Conservation (phyloP, 179 eudicot species). For the Beta corolliflora region DNA sequence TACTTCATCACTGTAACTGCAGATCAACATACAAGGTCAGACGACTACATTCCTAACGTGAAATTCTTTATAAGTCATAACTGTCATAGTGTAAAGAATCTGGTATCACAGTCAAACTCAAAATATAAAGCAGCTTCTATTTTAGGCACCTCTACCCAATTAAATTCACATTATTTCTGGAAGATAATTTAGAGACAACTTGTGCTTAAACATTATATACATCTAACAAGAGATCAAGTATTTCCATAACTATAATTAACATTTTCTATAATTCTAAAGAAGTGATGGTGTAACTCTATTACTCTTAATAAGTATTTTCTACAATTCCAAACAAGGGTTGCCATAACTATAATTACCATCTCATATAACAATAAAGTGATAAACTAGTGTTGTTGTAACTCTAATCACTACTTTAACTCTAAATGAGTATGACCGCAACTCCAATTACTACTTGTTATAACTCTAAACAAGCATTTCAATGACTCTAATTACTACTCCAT, state of each 20-base stretch:
- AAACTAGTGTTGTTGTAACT: too few relatives aligned
- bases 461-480: too few relatives aligned
- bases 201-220: not conserved
- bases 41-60: conserved; percentile 92
- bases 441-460: too few relatives aligned
- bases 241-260: not conserved
- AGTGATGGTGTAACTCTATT: too few relatives aligned
- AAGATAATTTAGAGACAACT: conserved; percentile 1
- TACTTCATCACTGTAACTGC: conserved; percentile 92
- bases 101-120: not conserved
- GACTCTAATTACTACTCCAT: too few relatives aligned
- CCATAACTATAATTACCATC: too few relatives aligned
- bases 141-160: not conserved
- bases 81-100: not conserved
- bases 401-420: too few relatives aligned
- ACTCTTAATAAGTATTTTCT: too few relatives aligned
- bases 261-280: too few relatives aligned
- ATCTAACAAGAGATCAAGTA: not conserved
- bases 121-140: conserved; percentile 6
- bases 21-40: conserved; percentile 92
- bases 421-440: too few relatives aligned
- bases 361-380: too few relatives aligned
- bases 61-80: conserved; percentile 27
- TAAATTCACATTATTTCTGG: not conserved
- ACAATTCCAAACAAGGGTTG: too few relatives aligned